Base-by-base conservation (phyloP, 1,284 basidiomycete species). In the Ceratobasidium sp. region DNA sequence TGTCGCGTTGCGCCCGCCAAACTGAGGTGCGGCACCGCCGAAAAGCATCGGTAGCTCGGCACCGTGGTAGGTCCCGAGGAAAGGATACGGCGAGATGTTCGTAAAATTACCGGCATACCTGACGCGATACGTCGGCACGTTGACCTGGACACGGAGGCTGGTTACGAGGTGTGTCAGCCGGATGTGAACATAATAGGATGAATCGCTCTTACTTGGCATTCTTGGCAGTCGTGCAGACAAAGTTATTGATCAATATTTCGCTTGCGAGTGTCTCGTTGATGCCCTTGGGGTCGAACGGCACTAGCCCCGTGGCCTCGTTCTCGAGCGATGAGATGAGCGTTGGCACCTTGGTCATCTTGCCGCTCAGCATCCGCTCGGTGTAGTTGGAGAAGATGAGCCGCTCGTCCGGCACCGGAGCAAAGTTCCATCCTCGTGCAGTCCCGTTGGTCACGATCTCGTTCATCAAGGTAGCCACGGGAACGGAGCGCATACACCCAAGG, bases 211-310 rank as follows among this genome's bases (percentile, higher is more conserved):
- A 65, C 63, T 31, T 31, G 13, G 63, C 43, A 51, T 51, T 65
- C 29, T 65, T 65, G 24, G 63, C 19, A 24, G 63, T 65, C n/a
- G 46, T 7, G 31, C 63, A 51, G 0, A 65, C 29, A 51, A 65
- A 65, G 0, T 41, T 51, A 11, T 65, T 43, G 39, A 31, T 22
- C 13, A 65, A 24, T 0, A 49, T n/a, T 27, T 65, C 24, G 34
- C 34, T 51, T 8, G 63, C 63, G 19, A 65, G 49, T 3, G 63
- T 65, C 22, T 39, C 39, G 13, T 65, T 53, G 19, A 65, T 53
- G 13, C 63, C 49, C 39, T 51, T 65, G n/a, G 63, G 63, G 22
- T 53, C 63, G 34, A 65, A 65, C 34, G 63, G 63, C 22, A 65
- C 49, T 13, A 53, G 43, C 7, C 63, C 46, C 13, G 63, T 65